Evolutionary conservation across 2,329 filamentous ascomycete genomes (phyloP).

Genomic region (Colletotrichum tropicicola): DNA sequence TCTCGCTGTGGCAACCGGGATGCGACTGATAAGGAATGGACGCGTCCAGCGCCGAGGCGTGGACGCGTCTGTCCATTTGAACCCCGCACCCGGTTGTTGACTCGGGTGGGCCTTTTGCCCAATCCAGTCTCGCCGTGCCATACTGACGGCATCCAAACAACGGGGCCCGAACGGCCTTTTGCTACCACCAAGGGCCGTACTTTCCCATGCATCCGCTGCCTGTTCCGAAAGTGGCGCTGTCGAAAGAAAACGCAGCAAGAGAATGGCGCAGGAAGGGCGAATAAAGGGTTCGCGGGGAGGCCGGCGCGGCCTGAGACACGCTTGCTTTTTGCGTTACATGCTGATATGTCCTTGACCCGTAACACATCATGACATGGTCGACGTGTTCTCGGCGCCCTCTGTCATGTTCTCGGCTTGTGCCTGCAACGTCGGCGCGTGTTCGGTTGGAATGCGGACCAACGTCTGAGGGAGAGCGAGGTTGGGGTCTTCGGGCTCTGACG

Average conservation of each 20-base stretch:
- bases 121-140: not conserved
- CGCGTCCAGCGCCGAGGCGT: not conserved
- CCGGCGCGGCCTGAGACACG: not conserved
- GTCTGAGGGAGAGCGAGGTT: slow-evolving; percentile 74
- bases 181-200: too few relatives aligned
- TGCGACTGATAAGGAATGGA: slow-evolving; percentile 12
- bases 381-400: slow-evolving; percentile 49
- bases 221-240: too few relatives aligned
- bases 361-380: slow-evolving; percentile 1
- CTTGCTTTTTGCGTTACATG: not conserved
- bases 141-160: not conserved
- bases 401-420: slow-evolving; percentile 65
- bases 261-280: not conserved
- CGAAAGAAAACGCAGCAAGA: not conserved
- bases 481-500: slow-evolving; percentile 37
- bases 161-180: too few relatives aligned
- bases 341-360: not conserved
- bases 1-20: slow-evolving; percentile 13
- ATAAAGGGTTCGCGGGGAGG: not conserved
- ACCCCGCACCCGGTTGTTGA: slow-evolving; percentile 29
- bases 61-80: slow-evolving; percentile 19
- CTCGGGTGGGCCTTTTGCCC: slow-evolving; percentile 21
- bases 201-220: too few relatives aligned
- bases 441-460: slow-evolving; percentile 84
- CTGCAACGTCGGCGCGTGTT: slow-evolving; percentile 74